A percentile compares a stretch with the other conserved stretches of the same genome.
These are phyloP conservation scores for Escallonia herrerae DNA, from an alignment of 129 eudicot species.

Conservation along the genomic window DNA sequence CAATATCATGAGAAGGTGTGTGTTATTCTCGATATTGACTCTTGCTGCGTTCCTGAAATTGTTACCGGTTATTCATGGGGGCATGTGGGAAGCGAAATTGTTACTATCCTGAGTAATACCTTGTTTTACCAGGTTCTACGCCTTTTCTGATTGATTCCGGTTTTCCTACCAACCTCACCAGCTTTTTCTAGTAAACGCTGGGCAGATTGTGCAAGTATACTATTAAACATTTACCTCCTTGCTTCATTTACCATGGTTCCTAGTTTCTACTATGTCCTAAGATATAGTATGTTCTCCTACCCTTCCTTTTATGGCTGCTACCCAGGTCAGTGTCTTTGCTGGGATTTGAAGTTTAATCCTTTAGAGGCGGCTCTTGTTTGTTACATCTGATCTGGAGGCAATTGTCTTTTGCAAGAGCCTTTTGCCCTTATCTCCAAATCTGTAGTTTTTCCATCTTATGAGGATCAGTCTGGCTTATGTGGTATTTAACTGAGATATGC, in stretches of 20 bases:
- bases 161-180: not conserved
- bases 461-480: no score
- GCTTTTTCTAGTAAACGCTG: not conserved
- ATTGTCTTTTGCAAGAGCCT: not conserved
- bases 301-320: no score
- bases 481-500: no score
- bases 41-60: not conserved
- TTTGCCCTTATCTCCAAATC: no score
- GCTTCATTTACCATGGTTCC: not conserved
- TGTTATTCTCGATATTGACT: not conserved
- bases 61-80: not conserved
- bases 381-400: not conserved
- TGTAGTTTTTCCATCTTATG: no score
- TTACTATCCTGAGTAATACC: not conserved
- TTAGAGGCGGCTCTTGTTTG: not conserved
- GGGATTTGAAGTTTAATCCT: not conserved
- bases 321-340: not conserved
- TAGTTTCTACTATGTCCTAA: no score
- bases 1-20: constrained; percentile 79
- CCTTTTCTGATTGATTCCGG: not conserved
- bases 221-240: not conserved
- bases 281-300: no score
- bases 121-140: not conserved
- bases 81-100: not conserved
- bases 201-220: not conserved